Evolutionary conservation across 768 basidiomycete genomes (phyloP).

Genomic region (Russula lepida): DNA sequence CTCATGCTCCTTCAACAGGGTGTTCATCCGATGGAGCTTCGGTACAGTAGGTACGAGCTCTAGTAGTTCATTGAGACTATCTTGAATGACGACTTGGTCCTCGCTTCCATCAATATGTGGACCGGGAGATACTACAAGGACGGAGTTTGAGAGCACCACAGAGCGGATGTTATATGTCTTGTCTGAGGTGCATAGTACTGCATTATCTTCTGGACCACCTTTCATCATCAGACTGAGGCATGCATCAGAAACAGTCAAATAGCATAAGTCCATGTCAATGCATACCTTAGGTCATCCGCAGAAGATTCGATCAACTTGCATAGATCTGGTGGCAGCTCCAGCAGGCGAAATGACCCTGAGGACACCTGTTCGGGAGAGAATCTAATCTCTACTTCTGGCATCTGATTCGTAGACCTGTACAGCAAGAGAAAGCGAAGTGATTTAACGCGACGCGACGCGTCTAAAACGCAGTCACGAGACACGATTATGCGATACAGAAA

Average conservation of each 20-base stretch:
- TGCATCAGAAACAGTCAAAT: constrained; percentile 15
- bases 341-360: constrained; percentile 50
- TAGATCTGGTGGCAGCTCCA: constrained; percentile 69
- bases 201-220: constrained; percentile 74
- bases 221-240: constrained; percentile 47
- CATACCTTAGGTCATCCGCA: constrained; percentile 3
- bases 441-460: neutral
- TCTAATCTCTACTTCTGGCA: constrained; percentile 42
- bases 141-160: constrained; percentile 81
- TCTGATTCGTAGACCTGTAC: constrained; percentile 17
- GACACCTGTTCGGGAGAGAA: constrained; percentile 46
- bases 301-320: constrained; percentile 52
- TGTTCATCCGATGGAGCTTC: constrained; percentile 56
- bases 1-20: constrained; percentile 51
- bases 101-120: constrained; percentile 26
- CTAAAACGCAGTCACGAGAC: constrained; percentile 5
- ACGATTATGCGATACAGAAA: neutral
- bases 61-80: constrained; percentile 74
- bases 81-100: constrained; percentile 58
- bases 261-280: neutral
- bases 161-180: constrained; percentile 80
- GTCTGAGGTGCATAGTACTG: constrained; percentile 76
- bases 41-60: constrained; percentile 78
- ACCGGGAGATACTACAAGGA: constrained; percentile 60
- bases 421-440: neutral